Evolutionary conservation across 2,329 filamentous ascomycete species (phyloP).

Genomic region (Didymella arachidicola): DNA sequence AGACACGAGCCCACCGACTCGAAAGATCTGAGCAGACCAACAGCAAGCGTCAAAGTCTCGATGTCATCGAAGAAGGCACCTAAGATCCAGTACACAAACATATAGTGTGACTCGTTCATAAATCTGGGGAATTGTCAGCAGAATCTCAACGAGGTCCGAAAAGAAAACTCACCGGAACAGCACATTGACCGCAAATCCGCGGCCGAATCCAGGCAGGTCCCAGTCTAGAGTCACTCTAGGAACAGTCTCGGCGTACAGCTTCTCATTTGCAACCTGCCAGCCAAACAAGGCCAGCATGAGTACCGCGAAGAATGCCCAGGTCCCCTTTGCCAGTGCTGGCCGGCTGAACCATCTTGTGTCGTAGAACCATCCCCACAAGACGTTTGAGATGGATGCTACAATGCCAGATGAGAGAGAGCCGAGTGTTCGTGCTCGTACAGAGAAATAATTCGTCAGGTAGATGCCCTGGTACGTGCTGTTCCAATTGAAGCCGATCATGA

Average conservation of each 20-base stretch:
- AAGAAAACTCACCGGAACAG: neutral
- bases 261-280: neutral
- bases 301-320: conserved; percentile 54
- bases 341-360: conserved; percentile 55
- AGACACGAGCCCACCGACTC: neutral
- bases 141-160: too few species aligned
- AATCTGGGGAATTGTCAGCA: neutral
- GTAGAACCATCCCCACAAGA: conserved; percentile 61
- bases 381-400: conserved; percentile 55
- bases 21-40: neutral
- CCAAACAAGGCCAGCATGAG: neutral
- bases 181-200: neutral
- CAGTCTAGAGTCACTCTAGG: neutral
- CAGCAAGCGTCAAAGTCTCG: neutral
- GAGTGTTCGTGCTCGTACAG: neutral
- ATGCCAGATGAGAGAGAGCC: neutral
- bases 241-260: neutral
- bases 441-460: neutral
- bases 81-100: neutral
- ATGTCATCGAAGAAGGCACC: neutral
- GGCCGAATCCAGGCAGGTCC: neutral
- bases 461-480: neutral
- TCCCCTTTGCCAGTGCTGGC: conserved; percentile 52
- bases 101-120: neutral
- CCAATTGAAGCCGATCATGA: neutral